Base-by-base conservation (phyloP, 306 rosid species). In the Pterocarpus macrocarpus region DNA sequence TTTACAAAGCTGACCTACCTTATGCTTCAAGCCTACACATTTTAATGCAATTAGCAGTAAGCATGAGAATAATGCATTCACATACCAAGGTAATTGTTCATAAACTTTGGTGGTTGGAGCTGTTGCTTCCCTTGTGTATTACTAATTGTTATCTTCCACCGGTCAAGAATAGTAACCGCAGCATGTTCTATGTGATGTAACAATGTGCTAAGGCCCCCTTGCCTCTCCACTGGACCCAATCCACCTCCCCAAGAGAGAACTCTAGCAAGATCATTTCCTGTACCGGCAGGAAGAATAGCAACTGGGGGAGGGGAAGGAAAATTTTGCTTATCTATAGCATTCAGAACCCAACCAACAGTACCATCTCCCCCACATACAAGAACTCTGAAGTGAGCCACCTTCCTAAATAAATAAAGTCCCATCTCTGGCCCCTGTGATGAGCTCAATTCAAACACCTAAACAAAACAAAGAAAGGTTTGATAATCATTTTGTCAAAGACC, bases 231-330 rank as follows among this genome's bases (percentile, higher is more conserved):
- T 55, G 97, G 89, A 71, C 99, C 91, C 97, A 96, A 86, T 84
- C 99, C 97, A 87, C 99, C 92, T 83, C 99, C 99, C 99, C 99
- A 96, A 17, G 91, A 90, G 35, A 96, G 90, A 85, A 96, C 98
- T 86, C 99, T 88, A 28, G 99, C 99, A 44, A 96, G 94, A 89
- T 96, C 99, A 78, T 96, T 96, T 86, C 99, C 99, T 3, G 98
- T 96, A 79, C 98, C 98, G 2, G 99, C 99, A 32, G 99, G 99
- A 82, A 96, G 98, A 83, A 96, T 92, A 70, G 99, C 98, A 77
- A 96, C 97, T 34, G 98, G 97, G 64, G 98, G 99, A 87, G 99
- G 99, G 80, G 99, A 96, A 75, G 90, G 90, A 88, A 89, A 96
- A 88, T 92, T 96, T 84, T 92, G 97, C 86, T 90, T 90, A 84